These are phyloP conservation scores for Ceraceosorus guamensis DNA, from an alignment of 1,284 basidiomycete species.

Conservation along the genomic window DNA sequence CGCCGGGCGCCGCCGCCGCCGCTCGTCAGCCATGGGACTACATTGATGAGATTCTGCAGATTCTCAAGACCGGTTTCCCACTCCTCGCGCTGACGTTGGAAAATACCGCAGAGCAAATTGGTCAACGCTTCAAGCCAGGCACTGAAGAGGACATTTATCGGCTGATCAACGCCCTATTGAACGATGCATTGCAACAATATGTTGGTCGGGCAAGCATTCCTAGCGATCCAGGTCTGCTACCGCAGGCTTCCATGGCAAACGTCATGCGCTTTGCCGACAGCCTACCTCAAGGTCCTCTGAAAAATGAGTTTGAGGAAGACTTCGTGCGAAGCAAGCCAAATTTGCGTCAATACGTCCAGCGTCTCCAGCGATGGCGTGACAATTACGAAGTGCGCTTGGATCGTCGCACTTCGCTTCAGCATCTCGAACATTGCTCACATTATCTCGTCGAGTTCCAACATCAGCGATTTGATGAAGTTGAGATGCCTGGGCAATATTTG, in stretches of 20 bases:
- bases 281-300: conserved; percentile 39
- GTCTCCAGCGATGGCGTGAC: conserved; percentile 87
- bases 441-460: conserved; percentile 97
- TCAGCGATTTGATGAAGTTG: conserved; percentile 94
- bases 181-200: conserved; percentile 56
- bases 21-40: conserved; percentile 74
- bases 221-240: conserved; percentile 67
- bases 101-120: conserved; percentile 93
- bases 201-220: conserved; percentile 39
- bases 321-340: conserved; percentile 75
- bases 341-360: conserved; percentile 79
- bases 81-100: conserved; percentile 90
- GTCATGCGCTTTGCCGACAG: conserved; percentile 67
- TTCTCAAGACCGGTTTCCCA: conserved; percentile 93
- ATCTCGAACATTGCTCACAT: conserved; percentile 83
- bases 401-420: conserved; percentile 70
- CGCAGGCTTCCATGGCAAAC: conserved; percentile 56
- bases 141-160: conserved; percentile 94
- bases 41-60: conserved; percentile 88
- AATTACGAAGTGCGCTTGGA: conserved; percentile 81
- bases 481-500: conserved; percentile 96
- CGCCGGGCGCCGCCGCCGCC: conserved; percentile 4
- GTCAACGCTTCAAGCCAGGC: conserved; percentile 79
- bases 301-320: conserved; percentile 83
- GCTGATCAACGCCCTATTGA: conserved; percentile 71